A percentile compares a stretch with the other conserved stretches of the same genome.
Conservation (phyloP, 768 basidiomycete genomes). For the Kwoniella sp. region DNA sequence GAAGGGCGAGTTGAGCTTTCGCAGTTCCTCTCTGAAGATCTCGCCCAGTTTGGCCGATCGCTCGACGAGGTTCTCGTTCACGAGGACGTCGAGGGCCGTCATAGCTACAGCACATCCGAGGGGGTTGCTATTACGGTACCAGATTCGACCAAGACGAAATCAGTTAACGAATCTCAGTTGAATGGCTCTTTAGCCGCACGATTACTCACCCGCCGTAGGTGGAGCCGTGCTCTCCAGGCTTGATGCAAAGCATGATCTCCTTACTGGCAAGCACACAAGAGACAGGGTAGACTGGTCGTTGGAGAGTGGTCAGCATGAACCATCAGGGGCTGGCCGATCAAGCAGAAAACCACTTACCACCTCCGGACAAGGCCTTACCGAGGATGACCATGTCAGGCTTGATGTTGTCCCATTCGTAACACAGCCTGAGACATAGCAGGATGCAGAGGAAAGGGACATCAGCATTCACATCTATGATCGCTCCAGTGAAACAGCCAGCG, state of each 20-base stretch:
- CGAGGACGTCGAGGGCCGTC: conserved; percentile 85
- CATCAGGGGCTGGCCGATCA: no score
- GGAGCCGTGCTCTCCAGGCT: conserved; percentile 92
- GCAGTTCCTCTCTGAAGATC: conserved; percentile 66
- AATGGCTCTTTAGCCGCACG: not conserved
- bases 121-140: conserved; percentile 68
- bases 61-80: conserved; percentile 80
- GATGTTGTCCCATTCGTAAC: conserved; percentile 81
- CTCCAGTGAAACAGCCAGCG: no score
- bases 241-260: conserved; percentile 91
- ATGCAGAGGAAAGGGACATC: not conserved
- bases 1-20: conserved; percentile 63
- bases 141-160: conserved; percentile 4
- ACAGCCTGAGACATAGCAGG: no score
- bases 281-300: conserved; percentile 79
- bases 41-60: conserved; percentile 78
- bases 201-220: conserved; percentile 85
- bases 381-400: conserved; percentile 89
- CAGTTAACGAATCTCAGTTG: no score
- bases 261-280: conserved; percentile 89
- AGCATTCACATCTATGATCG: no score
- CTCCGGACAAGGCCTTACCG: conserved; percentile 95
- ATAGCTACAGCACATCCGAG: conserved; percentile 95
- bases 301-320: not conserved
- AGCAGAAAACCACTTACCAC: conserved; percentile 63